Evolutionary conservation across 345 rosid genomes (phyloP).

Genomic region (Euphorbia lathyris): DNA sequence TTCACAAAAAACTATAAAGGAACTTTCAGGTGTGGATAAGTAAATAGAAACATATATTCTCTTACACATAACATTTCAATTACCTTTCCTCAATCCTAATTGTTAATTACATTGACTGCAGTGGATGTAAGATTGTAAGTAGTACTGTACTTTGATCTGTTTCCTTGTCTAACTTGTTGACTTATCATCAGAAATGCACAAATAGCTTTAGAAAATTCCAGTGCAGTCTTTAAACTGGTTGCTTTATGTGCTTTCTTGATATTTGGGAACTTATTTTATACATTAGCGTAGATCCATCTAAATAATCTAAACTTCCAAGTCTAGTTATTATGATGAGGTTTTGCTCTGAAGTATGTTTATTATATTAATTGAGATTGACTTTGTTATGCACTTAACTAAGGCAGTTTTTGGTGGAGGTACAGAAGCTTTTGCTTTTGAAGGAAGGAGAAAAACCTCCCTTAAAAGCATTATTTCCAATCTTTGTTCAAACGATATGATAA

Average conservation of each 20-base stretch:
- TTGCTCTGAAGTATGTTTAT: neutral
- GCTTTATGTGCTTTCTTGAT: neutral
- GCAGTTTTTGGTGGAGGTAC: neutral
- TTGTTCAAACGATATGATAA: too few relatives aligned
- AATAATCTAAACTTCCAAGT: neutral
- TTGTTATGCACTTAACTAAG: neutral
- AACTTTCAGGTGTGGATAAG: slow-evolving; percentile 42
- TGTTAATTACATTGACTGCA: slow-evolving; percentile 4
- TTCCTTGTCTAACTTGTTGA: neutral
- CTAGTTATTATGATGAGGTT: neutral
- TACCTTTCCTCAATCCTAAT: neutral
- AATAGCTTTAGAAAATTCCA: neutral
- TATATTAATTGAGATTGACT: neutral
- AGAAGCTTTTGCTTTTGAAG: neutral
- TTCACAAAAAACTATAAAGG: slow-evolving; percentile 44
- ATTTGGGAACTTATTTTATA: neutral
- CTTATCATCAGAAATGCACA: neutral
- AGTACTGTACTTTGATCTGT: neutral
- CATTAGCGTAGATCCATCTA: neutral
- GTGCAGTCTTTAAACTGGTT: neutral
- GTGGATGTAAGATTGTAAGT: too few relatives aligned
- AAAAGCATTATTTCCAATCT: neutral
- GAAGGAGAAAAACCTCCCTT: neutral
- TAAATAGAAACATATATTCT: neutral
- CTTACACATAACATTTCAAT: slow-evolving; percentile 11